phyloP scores from a whole-genome alignment of 1,284 basidiomycete genomes.

The Ceratobasidium sp. region DNA sequence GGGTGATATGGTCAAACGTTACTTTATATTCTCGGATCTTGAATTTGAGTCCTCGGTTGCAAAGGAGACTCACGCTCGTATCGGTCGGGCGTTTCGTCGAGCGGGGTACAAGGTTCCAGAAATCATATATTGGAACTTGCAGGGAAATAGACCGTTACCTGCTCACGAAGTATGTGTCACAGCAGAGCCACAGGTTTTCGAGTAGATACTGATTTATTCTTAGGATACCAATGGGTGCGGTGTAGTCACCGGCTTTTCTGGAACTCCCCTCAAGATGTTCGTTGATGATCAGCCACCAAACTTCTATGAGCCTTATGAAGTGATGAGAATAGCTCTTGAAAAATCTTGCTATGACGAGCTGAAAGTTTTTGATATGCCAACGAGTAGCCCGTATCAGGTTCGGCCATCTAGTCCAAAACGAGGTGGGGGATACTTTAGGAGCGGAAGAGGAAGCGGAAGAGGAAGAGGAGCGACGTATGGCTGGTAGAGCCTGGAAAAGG shows the following conservation, averaged over 20 bases:
- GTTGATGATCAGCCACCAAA: slow-evolving; percentile 57
- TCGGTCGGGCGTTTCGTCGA: slow-evolving; percentile 59
- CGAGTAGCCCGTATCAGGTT: neutral
- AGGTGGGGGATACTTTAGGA: neutral
- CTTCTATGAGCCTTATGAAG: slow-evolving; percentile 38
- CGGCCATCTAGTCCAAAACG: neutral
- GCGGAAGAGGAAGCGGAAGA: neutral
- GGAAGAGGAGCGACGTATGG: neutral
- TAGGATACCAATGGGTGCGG: slow-evolving; percentile 59
- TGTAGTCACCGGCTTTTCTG: slow-evolving; percentile 71
- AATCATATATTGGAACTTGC: slow-evolving; percentile 64
- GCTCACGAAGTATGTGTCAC: slow-evolving; percentile 15
- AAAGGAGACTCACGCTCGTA: slow-evolving; percentile 66
- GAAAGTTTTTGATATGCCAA: slow-evolving; percentile 46
- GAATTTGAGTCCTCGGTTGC: slow-evolving; percentile 67
- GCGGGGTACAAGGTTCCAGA: slow-evolving; percentile 73
- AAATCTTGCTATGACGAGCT: slow-evolving; percentile 56
- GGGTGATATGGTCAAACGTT: slow-evolving; percentile 70
- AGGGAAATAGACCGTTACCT: slow-evolving; percentile 37
- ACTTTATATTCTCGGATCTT: slow-evolving; percentile 80
- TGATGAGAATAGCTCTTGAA: slow-evolving; percentile 63
- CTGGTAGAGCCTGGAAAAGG: neutral
- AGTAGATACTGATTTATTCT: neutral
- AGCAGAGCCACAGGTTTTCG: neutral
- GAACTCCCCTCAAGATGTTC: slow-evolving; percentile 74